Conservation (phyloP, 805 yeast genomes). For the Torulaspora indica region DNA sequence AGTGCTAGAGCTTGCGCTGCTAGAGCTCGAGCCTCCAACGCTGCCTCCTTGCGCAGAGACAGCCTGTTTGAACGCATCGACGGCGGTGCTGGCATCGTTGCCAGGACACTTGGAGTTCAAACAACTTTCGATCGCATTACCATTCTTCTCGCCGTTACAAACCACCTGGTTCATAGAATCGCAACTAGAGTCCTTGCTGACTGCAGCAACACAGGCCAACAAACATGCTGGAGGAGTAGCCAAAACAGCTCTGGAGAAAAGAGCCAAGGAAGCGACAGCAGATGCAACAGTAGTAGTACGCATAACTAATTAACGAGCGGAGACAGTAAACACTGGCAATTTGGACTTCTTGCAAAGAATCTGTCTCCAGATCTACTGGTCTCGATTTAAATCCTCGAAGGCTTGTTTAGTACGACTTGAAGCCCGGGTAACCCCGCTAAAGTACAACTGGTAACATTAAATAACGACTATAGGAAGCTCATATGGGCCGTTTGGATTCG, state of each 20-base stretch:
- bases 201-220: slow-evolving; percentile 79
- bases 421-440: neutral
- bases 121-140: slow-evolving; percentile 53
- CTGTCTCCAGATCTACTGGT: neutral
- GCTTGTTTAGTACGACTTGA: neutral
- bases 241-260: slow-evolving; percentile 38
- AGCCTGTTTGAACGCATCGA: slow-evolving; percentile 48
- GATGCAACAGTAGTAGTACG: slow-evolving; percentile 30
- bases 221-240: slow-evolving; percentile 90
- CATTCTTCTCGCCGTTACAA: slow-evolving; percentile 64
- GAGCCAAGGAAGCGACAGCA: slow-evolving; percentile 27
- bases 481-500: neutral
- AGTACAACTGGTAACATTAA: neutral
- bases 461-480: neutral
- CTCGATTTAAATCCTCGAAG: slow-evolving; percentile 5
- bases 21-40: slow-evolving; percentile 26
- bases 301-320: slow-evolving; percentile 18
- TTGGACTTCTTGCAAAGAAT: neutral
- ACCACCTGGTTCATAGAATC: slow-evolving; percentile 54
- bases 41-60: slow-evolving; percentile 47
- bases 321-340: neutral
- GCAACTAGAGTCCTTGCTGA: slow-evolving; percentile 52
- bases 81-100: slow-evolving; percentile 55
- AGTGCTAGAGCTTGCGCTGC: slow-evolving; percentile 35
- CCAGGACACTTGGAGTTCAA: slow-evolving; percentile 65